A percentile compares a stretch with the other conserved stretches of the same genome.
Evolutionary conservation across 2,329 filamentous ascomycete genomes (phyloP).

Genomic region (Neofusicoccum kwambonambiense): DNA sequence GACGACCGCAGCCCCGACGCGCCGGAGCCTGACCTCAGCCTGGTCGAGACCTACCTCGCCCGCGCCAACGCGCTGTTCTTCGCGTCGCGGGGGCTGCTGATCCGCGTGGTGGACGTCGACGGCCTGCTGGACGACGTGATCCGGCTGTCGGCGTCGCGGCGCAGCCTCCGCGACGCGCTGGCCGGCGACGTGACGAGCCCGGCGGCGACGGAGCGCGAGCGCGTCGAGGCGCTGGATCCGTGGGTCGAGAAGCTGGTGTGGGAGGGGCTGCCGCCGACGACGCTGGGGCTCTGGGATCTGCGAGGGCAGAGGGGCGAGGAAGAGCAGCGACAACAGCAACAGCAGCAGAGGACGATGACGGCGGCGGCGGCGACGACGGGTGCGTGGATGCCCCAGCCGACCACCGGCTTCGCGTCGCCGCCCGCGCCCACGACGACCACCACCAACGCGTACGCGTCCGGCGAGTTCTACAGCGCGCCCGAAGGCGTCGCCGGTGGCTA

Average conservation of each 20-base stretch:
- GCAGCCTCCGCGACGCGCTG: slow-evolving; percentile 21
- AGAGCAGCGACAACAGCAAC: neutral
- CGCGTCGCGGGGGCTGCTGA: slow-evolving; percentile 29
- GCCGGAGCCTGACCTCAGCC: neutral
- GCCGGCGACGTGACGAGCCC: slow-evolving; percentile 13
- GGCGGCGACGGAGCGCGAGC: slow-evolving; percentile 22
- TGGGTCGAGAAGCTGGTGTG: slow-evolving; percentile 30
- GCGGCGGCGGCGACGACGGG: no score
- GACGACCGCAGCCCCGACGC: neutral
- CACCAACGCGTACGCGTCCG: neutral
- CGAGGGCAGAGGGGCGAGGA: neutral
- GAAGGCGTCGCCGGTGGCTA: neutral
- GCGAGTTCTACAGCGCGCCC: slow-evolving; percentile 1
- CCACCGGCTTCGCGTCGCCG: neutral
- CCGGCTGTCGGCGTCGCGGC: slow-evolving; percentile 25
- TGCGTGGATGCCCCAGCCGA: neutral
- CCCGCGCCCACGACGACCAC: neutral
- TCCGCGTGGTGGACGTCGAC: slow-evolving; percentile 28
- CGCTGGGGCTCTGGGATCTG: slow-evolving; percentile 20
- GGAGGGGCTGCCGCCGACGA: slow-evolving; percentile 24
- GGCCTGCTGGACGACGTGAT: slow-evolving; percentile 24
- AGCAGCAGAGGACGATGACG: slow-evolving; percentile 12
- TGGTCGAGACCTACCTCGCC: slow-evolving; percentile 29
- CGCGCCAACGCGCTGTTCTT: slow-evolving; percentile 34
- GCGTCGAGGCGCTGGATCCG: slow-evolving; percentile 30